A percentile compares a stretch with the other conserved stretches of the same genome.
Evolutionary conservation across 257 asterid genomes (phyloP).

Genomic region (Rehmannia glutinosa): DNA sequence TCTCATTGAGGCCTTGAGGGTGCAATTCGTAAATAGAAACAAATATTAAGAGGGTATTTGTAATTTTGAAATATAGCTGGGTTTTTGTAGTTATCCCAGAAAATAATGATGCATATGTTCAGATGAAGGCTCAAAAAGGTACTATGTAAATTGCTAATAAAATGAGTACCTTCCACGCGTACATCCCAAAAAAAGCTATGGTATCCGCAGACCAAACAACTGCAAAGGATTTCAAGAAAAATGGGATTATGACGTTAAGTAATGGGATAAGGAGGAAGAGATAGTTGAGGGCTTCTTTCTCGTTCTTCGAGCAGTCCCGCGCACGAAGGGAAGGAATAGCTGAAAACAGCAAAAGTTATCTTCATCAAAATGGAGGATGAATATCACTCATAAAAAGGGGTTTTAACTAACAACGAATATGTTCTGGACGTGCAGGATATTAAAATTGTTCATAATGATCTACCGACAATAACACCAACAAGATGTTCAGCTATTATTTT

Average conservation of each 20-base stretch:
- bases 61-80: too few species aligned
- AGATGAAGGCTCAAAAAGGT: neutral
- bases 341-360: conserved; percentile 25
- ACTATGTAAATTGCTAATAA: neutral
- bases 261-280: conserved; percentile 78
- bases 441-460: too few species aligned
- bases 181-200: conserved; percentile 74
- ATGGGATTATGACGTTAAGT: conserved; percentile 71
- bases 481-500: neutral
- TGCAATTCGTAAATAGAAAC: too few species aligned
- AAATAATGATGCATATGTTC: neutral
- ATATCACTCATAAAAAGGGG: too few species aligned
- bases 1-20: too few species aligned
- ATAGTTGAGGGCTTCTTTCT: conserved; percentile 94
- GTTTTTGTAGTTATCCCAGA: neutral
- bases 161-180: conserved; percentile 85
- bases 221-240: conserved; percentile 93
- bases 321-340: conserved; percentile 98
- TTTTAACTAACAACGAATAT: too few species aligned
- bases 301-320: conserved; percentile 92
- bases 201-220: conserved; percentile 92
- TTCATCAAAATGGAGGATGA: neutral
- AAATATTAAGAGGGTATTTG: too few species aligned
- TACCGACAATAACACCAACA: neutral
- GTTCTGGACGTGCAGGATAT: too few species aligned